Conservation (phyloP, 768 basidiomycete species). For the Suillus subalutaceus region DNA sequence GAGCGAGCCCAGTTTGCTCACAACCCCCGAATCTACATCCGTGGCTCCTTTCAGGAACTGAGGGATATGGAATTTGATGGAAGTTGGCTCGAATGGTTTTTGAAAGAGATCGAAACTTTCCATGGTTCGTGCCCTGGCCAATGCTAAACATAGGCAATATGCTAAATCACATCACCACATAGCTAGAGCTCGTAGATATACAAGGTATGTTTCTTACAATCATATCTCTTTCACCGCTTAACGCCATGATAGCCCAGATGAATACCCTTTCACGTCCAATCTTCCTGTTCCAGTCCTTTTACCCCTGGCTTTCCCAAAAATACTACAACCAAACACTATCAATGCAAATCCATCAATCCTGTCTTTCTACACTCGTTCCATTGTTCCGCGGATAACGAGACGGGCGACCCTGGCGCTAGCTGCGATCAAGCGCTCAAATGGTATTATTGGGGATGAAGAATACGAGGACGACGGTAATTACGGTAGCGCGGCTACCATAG, state of each 20-base stretch:
- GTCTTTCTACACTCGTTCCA: slow-evolving; percentile 83
- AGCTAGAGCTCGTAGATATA: slow-evolving; percentile 96
- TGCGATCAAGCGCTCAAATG: slow-evolving; percentile 63
- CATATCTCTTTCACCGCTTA: not conserved
- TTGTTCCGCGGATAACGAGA: slow-evolving; percentile 88
- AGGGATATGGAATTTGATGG: slow-evolving; percentile 73
- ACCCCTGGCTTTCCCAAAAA: slow-evolving; percentile 69
- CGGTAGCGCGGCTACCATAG: slow-evolving; percentile 91
- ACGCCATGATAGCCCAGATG: slow-evolving; percentile 77
- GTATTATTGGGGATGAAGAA: slow-evolving; percentile 68
- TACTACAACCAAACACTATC: slow-evolving; percentile 77
- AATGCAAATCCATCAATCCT: slow-evolving; percentile 89
- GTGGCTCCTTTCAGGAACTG: slow-evolving; percentile 79
- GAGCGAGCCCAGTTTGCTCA: slow-evolving; percentile 97
- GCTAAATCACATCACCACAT: slow-evolving; percentile 11
- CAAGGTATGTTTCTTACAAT: slow-evolving; percentile 60
- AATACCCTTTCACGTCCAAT: slow-evolving; percentile 88
- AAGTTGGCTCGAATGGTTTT: slow-evolving; percentile 97
- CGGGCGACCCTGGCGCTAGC: slow-evolving; percentile 70
- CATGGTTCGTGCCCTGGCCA: slow-evolving; percentile 70
- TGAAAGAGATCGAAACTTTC: slow-evolving; percentile 92
- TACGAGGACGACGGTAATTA: slow-evolving; percentile 97
- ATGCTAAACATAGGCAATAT: slow-evolving; percentile 10
- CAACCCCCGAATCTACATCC: slow-evolving; percentile 86
- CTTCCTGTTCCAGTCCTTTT: slow-evolving; percentile 85